Base-by-base conservation (phyloP, 106 monocot genomes). In the Hemerocallis citrina region DNA sequence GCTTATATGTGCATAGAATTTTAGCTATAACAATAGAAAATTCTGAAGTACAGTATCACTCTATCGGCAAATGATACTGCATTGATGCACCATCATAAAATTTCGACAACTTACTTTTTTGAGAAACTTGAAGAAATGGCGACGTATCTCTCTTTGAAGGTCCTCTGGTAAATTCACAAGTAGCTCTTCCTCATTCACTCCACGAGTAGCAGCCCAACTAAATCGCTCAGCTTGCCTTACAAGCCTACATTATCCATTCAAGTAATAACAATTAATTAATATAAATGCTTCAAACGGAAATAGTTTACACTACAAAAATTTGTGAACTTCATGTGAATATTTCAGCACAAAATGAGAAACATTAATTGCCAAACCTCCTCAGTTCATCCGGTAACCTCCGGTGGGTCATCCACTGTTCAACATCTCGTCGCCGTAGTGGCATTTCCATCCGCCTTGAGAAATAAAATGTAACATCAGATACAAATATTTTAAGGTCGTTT, bases 181-280 rank as follows among this genome's bases (percentile, higher is more conserved):
- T 27, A 92, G 72, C 46, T 83, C 68, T 37, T 86, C 86, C 63
- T 86, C 91, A 72, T 92, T 80, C 19, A 77, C 83, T 23, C 91
- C 91, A 59, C 80, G 79, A 67, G 86, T 92, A n/a, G 91, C 76
- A 36, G 75, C 82, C 91, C 91, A 92, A 43, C 63, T 75, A 69
- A 83, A 92, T 62, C 82, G 57, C 46, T 86, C 91, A 27, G 86
- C 82, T 52, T 80, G 82, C 52, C 86, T 82, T 21, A 92, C 86
- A 69, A 69, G 68, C 60, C 91, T 92, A 64, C n/a, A 79, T 57
- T 62, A 46, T 36, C 19, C n/a, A n/a, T n/a, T n/a, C n/a, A 56
- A 56, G 20, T n/a, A 56, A 56, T 21, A 8, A 23, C n/a, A 49
- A 12, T 20, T 11, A 49, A 9, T 49, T 23, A 49, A 4, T 7